Base-by-base conservation (phyloP, 176 grass and related monocot species). In the Ananas comosus region DNA sequence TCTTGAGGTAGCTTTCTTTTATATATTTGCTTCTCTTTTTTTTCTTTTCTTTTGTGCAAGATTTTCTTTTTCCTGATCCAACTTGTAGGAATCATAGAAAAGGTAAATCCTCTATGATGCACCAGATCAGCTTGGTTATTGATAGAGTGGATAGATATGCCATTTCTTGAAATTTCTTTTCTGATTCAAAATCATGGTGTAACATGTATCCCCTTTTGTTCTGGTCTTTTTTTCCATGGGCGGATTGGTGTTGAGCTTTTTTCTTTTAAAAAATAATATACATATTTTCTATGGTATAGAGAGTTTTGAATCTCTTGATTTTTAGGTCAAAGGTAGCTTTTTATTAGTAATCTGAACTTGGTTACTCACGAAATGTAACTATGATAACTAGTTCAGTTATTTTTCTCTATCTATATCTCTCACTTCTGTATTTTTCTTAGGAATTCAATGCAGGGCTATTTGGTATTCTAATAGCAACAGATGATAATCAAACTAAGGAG, bases 381-480 rank as follows among this genome's bases (percentile, higher is more conserved):
- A 58, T 58, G 17, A 50, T 65, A 64, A 25, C 13, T 28, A 50
- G 3, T 18, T 4, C 0, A 1, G 21, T 61, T 42, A 1, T 48
- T 77, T 57, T 68, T 13, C 28, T 12, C 49, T 1, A 50, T 28
- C 21, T 68, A 28, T 63, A 49, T 77, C 56, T 23, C 22, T 73
- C 33, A 59, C 61, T 24, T 33, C 0, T 80, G 56, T 81, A 47
- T 50, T 65, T 75, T 77, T 64, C 75, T 70, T 80, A 97, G 93
- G 84, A 88, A 88, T 97, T 97, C 86, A 97, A 92, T 82, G 84
- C 86, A 21, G 88, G 93, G 52, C 63, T 97, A 68, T 97, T 97
- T 77, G 93, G 90, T 92, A 88, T 92, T 87, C 72, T 97, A 70
- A 92, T 97, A 76, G 93, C 93, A 75, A 86, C 89, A n/a, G 92